Conservation (phyloP, 129 eudicot species). For the Chrysanthemum lavandulifolium region DNA sequence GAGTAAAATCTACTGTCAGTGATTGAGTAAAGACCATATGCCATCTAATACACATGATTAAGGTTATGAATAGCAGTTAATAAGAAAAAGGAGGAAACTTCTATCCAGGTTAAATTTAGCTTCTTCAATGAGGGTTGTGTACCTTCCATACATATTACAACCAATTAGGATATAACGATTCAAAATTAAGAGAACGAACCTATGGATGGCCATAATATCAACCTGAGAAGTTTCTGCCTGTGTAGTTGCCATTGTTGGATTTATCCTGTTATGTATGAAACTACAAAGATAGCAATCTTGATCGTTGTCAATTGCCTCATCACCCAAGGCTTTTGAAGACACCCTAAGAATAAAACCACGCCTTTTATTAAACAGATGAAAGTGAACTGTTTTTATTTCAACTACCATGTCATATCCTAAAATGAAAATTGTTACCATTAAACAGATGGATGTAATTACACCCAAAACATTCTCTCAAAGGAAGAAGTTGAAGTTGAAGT, state of each 20-base stretch:
- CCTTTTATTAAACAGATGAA: not conserved
- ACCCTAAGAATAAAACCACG: constrained; percentile 48
- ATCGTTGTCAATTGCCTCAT: constrained; percentile 44
- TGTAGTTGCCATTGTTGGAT: constrained; percentile 53
- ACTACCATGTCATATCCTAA: too few species aligned
- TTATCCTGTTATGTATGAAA: constrained; percentile 72
- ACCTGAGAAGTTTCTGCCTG: constrained; percentile 42
- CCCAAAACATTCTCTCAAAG: too few species aligned
- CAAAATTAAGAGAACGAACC: constrained; percentile 37
- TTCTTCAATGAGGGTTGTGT: not conserved
- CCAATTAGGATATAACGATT: too few species aligned
- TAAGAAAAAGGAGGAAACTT: constrained; percentile 1
- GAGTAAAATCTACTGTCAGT: constrained; percentile 49
- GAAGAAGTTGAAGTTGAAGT: too few species aligned
- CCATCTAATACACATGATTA: not conserved
- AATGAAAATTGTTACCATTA: too few species aligned
- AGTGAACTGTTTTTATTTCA: not conserved
- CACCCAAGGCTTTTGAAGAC: constrained; percentile 70
- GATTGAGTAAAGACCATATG: constrained; percentile 93
- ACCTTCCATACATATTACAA: not conserved
- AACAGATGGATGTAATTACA: too few species aligned
- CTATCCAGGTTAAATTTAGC: not conserved
- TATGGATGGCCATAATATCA: constrained; percentile 93
- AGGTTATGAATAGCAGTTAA: not conserved
- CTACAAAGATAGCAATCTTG: constrained; percentile 59